Evolutionary conservation across 768 basidiomycete species (phyloP).

Genomic region (Boletales sp.): DNA sequence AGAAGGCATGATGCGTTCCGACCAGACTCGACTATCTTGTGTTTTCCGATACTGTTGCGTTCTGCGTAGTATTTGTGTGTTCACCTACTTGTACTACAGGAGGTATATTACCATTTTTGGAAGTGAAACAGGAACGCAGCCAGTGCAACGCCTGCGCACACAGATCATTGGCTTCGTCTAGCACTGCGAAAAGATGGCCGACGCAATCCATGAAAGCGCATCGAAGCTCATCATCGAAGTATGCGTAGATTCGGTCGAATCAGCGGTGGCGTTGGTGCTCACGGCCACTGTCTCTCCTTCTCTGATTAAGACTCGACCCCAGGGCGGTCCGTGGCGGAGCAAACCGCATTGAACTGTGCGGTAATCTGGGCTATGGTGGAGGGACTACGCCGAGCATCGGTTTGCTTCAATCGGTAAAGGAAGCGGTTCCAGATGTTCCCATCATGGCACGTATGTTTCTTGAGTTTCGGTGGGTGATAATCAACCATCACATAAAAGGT

Average conservation of each 20-base stretch:
- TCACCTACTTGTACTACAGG: too few relatives aligned
- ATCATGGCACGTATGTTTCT: conserved; percentile 61
- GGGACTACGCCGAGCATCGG: conserved; percentile 84
- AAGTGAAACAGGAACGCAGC: neutral
- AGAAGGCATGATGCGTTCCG: conserved; percentile 20
- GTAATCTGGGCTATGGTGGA: conserved; percentile 57
- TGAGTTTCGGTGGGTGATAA: neutral
- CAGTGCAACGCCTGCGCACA: too few relatives aligned
- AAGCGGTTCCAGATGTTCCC: conserved; percentile 45
- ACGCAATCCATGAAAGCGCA: conserved; percentile 2
- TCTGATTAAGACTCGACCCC: conserved; percentile 4
- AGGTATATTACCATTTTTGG: conserved; percentile 5
- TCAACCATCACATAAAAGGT: conserved; percentile 38
- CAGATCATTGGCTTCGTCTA: too few relatives aligned
- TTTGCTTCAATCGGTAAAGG: conserved; percentile 55
- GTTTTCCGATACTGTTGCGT: too few relatives aligned
- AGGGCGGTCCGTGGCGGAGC: conserved; percentile 74
- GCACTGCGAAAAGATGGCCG: conserved; percentile 3
- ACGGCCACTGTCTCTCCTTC: neutral
- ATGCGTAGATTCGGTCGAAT: conserved; percentile 75
- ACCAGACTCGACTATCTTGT: neutral
- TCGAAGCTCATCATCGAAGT: conserved; percentile 45
- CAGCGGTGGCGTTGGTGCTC: conserved; percentile 56
- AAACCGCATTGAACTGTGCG: conserved; percentile 74
- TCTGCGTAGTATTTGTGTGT: too few relatives aligned